Evolutionary conservation across 202 grass and related monocot species (phyloP), one percentile per base, ranked within the genome.

Genomic region (Saccharum hybrid): DNA sequence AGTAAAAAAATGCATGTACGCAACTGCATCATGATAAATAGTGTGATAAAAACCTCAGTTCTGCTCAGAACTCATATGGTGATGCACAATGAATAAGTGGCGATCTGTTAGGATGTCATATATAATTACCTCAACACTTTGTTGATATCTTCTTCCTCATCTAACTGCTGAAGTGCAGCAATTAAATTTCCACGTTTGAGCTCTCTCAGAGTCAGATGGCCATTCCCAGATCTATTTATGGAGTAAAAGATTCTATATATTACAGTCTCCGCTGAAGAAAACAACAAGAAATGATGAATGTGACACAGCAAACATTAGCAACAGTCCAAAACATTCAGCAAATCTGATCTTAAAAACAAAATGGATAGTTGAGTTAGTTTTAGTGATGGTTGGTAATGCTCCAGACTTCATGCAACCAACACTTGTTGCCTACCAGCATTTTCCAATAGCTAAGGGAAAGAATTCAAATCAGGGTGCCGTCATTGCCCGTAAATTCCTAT

Each of bases 231-330:
- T 94, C 88, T 99, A 91, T 99, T 99, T 79, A 96, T 87, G 39
- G 89, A 99, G 91, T 99, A 99, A 84, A 96, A 99, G 78, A 99
- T 96, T 79, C 96, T 99, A 89, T 99, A 99, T 92, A 99, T 92
- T 67, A 99, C 96, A 41, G 93, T 99, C 80, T 99, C 96, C 68
- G 89, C 96, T 99, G 96, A 79, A 92, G 79, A 78, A 86, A 86
- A 46, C 16, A 82, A 89, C 56, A 81, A 41, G 33, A 34, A 34
- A 34, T 34, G 3, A 71, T 23, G 72, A 75, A 69, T 57, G 23
- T 68, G 36, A 85, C 15, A 7, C 72, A 78, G 60, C 13, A 45
- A 81, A 71, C 8, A 41, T 26, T 70, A 13, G 26, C 48, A 71
- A 11, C 26, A 30, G 6, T 8, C 3, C 8, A 42, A 66, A 69